Conservation (phyloP, 495 filamentous ascomycete species). For the Friedmanniomyces simplex region DNA sequence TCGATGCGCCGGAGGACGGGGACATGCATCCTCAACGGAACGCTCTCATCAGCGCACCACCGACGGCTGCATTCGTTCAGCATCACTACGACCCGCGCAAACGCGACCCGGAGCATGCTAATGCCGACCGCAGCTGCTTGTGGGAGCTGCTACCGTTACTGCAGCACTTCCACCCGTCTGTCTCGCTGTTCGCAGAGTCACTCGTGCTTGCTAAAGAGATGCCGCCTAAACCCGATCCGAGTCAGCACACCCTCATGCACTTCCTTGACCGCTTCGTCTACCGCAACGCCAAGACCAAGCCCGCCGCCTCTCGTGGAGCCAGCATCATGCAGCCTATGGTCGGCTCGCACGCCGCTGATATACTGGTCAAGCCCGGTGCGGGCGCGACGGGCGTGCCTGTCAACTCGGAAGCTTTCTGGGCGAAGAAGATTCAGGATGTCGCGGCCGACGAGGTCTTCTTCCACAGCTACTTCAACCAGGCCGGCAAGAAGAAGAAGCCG, state of each 20-base stretch:
- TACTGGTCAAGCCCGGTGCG: conserved; percentile 47
- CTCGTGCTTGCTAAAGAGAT: conserved; percentile 56
- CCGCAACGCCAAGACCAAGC: conserved; percentile 69
- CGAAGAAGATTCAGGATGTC: conserved; percentile 73
- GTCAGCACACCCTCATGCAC: conserved; percentile 76
- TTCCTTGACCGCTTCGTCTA: conserved; percentile 98
- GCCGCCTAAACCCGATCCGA: conserved; percentile 78
- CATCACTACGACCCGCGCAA: conserved; percentile 71
- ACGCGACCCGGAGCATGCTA: conserved; percentile 79
- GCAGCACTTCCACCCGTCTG: conserved; percentile 84
- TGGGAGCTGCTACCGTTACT: conserved; percentile 85
- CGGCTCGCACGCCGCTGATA: conserved; percentile 48
- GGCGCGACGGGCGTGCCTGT: conserved; percentile 45
- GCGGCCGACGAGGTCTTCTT: conserved; percentile 93
- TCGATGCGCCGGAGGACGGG: conserved; percentile 53
- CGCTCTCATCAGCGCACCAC: background rate
- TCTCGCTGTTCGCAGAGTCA: conserved; percentile 69
- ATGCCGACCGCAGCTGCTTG: conserved; percentile 78
- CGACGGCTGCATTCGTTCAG: background rate
- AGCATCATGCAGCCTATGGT: conserved; percentile 95
- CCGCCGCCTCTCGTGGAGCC: conserved; percentile 52
- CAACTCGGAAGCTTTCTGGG: conserved; percentile 89
- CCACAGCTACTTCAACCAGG: conserved; percentile 82
- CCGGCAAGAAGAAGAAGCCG: conserved; percentile 52
- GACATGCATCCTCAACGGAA: conserved; percentile 15